These are phyloP conservation scores for Penicillium taxi DNA, from an alignment of 495 filamentous ascomycete genomes.

Conservation along the genomic window DNA sequence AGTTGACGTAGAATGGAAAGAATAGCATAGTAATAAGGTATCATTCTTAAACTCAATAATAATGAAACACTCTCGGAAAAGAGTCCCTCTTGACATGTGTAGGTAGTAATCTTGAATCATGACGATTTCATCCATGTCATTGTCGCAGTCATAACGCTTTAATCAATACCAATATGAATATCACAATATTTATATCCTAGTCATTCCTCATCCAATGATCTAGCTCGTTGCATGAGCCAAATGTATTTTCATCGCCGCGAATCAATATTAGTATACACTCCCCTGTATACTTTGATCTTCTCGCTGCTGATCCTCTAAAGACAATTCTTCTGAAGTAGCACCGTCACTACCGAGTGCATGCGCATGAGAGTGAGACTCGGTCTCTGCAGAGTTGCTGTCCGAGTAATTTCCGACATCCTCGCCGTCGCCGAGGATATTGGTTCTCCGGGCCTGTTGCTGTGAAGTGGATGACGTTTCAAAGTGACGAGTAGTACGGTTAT, in stretches of 20 bases:
- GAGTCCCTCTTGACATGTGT: too few species aligned
- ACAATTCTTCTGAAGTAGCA: neutral
- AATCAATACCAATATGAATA: neutral
- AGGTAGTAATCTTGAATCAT: neutral
- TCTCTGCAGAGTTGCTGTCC: constrained; percentile 5
- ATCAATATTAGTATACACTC: constrained; percentile 28
- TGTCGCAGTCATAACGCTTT: constrained; percentile 4
- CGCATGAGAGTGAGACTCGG: neutral
- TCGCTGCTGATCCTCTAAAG: constrained; percentile 21
- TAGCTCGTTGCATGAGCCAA: neutral
- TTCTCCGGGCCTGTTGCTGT: constrained; percentile 31
- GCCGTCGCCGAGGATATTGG: constrained; percentile 35
- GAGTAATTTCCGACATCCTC: constrained; percentile 17
- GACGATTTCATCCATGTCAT: constrained; percentile 5
- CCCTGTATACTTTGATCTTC: constrained; percentile 34
- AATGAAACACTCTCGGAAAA: too few species aligned
- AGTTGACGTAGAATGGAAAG: too few species aligned
- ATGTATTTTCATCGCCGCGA: neutral
- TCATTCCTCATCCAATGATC: neutral
- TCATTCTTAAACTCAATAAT: too few species aligned
- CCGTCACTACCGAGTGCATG: neutral
- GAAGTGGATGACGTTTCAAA: constrained; percentile 8
- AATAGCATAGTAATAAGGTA: too few species aligned
- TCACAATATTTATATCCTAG: neutral
- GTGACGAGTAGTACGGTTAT: constrained; percentile 13